Evolutionary conservation across 1,139 yeast genomes (phyloP), one percentile per base, ranked within the genome.

Genomic region (Candida smagusa): DNA sequence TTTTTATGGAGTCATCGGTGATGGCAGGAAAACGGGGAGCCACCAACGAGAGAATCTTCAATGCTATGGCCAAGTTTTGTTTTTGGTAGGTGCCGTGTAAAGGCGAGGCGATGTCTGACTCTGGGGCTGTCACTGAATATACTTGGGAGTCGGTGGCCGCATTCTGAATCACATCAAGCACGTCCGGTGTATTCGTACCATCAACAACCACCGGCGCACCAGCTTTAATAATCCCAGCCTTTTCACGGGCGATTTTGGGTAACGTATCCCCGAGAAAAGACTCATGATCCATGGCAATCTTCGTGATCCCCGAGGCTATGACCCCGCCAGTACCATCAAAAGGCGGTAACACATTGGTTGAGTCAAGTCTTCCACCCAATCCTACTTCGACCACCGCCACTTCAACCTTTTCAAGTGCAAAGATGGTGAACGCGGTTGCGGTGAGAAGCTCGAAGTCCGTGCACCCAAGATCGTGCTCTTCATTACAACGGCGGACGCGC

Each of bases 341-440:
- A 22, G 12, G 35, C 38, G 45, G 81, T 25, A 72, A 51, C 2
- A 68, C 86, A 61, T 90, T 90, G 0, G 97, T 90, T 1, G 97
- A 89, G 60, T 90, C 97, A 27, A 81, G 58, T 30, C 86, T 58
- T 0, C 97, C 97, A 2, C 97, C 97, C 6, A 90, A 65, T 0
- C 97, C 97, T 2, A 88, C 96, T 55, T 90, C 97, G 24, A 90
- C 63, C 1, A 89, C 77, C 1, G 95, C 96, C 45, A 84, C 61
- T 26, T 81, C 79, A 2, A 88, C 84, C 9, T 69, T 60, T 34
- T 72, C 72, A 7, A 72, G 54, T 33, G 72, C 72, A 58, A 90
- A 90, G 26, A 86, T 77, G 52, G 82, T 77, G 48, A 86, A 80
- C 1, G 97, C 97, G 0, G 85, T 77, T 9, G 88, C 92, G 0